Evolutionary conservation across 192 early-diverging fungal species (phyloP).

Genomic region (Chytriomyces sp.): DNA sequence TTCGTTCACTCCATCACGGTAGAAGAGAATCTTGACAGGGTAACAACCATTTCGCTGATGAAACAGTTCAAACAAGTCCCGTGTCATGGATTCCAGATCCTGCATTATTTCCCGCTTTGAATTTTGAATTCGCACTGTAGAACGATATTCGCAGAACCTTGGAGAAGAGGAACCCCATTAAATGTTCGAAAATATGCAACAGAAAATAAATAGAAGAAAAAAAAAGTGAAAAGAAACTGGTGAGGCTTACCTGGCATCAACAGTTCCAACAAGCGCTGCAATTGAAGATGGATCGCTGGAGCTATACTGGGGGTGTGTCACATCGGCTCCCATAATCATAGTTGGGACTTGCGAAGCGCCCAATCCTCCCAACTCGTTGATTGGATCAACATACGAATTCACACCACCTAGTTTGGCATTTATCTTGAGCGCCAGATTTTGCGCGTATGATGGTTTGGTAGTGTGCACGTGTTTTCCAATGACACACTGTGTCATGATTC

Average conservation of each 20-base stretch:
- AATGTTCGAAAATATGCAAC: neutral
- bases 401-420: slow-evolving; percentile 71
- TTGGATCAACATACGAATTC: slow-evolving; percentile 41
- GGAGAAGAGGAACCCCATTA: slow-evolving; percentile 31
- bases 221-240: too few relatives aligned
- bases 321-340: slow-evolving; percentile 64
- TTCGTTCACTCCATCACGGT: slow-evolving; percentile 84
- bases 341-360: slow-evolving; percentile 42
- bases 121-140: slow-evolving; percentile 61
- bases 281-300: slow-evolving; percentile 50
- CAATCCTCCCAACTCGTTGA: slow-evolving; percentile 31
- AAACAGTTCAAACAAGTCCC: slow-evolving; percentile 71
- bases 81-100: slow-evolving; percentile 68
- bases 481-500: slow-evolving; percentile 86
- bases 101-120: slow-evolving; percentile 74
- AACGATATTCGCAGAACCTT: slow-evolving; percentile 32
- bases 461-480: slow-evolving; percentile 62
- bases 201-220: neutral
- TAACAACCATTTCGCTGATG: slow-evolving; percentile 58
- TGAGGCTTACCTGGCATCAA: slow-evolving; percentile 38
- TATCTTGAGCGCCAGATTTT: slow-evolving; percentile 79
- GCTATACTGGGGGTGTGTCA: slow-evolving; percentile 56
- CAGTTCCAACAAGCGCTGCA: slow-evolving; percentile 50
- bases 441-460: slow-evolving; percentile 76
- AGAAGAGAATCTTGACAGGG: slow-evolving; percentile 81